phyloP scores from a whole-genome alignment of 768 basidiomycete genomes.

The Pholiota microspora region DNA sequence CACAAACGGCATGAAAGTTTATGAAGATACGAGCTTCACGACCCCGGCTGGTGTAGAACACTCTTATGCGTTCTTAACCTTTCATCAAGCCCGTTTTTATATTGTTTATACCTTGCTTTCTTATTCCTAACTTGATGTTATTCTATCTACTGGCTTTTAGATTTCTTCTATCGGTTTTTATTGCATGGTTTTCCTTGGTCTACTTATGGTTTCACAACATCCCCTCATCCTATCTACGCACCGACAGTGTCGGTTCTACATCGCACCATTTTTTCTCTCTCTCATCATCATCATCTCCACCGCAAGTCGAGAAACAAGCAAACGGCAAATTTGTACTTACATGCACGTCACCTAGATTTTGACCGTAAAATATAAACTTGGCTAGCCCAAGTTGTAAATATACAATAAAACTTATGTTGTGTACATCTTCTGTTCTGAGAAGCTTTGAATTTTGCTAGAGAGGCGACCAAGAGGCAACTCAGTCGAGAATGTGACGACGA shows the following conservation, averaged over 20 bases:
- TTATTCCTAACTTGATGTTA: constrained; percentile 23
- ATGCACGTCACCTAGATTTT: constrained; percentile 6
- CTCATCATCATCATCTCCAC: neutral
- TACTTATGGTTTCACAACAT: neutral
- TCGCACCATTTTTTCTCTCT: neutral
- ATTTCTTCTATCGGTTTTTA: constrained; percentile 9
- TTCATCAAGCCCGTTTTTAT: constrained; percentile 16
- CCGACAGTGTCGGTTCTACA: constrained; percentile 17
- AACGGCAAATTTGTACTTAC: constrained; percentile 10
- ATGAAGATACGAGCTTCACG: constrained; percentile 36
- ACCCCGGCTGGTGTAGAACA: constrained; percentile 41
- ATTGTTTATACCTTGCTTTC: constrained; percentile 13
- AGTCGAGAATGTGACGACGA: no score
- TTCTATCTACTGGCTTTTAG: constrained; percentile 10
- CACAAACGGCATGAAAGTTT: constrained; percentile 22
- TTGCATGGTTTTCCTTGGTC: constrained; percentile 15
- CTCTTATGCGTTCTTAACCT: constrained; percentile 20
- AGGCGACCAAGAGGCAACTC: no score
- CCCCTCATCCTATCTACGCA: neutral
- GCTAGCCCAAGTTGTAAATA: constrained; percentile 7
- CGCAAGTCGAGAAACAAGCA: constrained; percentile 18
- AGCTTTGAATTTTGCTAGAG: no score
- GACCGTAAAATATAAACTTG: constrained; percentile 7
- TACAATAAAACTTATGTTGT: no score
- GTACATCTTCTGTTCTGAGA: no score